Percentiles rank a stretch among this genome's conserved stretches.
Conservation (phyloP, 257 asterid species). For the Paulownia fortunei region DNA sequence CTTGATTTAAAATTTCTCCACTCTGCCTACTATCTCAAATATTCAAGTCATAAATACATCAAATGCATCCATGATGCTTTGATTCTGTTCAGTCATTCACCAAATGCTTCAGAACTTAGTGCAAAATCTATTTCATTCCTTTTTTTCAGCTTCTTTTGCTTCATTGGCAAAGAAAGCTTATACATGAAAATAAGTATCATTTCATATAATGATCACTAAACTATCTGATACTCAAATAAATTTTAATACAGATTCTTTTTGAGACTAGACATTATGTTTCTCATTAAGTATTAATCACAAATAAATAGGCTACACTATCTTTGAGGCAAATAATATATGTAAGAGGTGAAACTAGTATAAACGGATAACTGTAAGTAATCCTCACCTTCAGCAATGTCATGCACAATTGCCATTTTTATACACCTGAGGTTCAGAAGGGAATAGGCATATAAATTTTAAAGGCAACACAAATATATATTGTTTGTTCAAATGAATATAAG, state of each 20-base stretch:
- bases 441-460: background rate
- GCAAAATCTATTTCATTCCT: background rate
- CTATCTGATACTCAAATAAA: background rate
- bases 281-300: background rate
- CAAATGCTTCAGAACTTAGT: background rate
- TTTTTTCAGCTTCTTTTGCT: background rate
- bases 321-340: background rate
- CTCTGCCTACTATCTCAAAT: background rate
- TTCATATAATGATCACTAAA: background rate
- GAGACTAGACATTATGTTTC: background rate
- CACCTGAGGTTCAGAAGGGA: slow-evolving; percentile 63
- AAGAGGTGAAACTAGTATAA: background rate
- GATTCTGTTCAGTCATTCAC: background rate
- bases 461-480: background rate
- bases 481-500: slow-evolving; percentile 5
- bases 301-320: background rate
- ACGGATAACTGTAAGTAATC: background rate
- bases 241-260: background rate
- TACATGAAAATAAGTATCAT: background rate
- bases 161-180: background rate
- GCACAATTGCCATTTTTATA: slow-evolving; percentile 94
- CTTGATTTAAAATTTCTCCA: background rate
- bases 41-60: background rate
- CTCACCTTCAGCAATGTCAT: slow-evolving; percentile 97
- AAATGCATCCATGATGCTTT: background rate